Evolutionary conservation across 2,329 filamentous ascomycete species (phyloP), one percentile per base, ranked within the genome.

Genomic region (Aureobasidium zeae): DNA sequence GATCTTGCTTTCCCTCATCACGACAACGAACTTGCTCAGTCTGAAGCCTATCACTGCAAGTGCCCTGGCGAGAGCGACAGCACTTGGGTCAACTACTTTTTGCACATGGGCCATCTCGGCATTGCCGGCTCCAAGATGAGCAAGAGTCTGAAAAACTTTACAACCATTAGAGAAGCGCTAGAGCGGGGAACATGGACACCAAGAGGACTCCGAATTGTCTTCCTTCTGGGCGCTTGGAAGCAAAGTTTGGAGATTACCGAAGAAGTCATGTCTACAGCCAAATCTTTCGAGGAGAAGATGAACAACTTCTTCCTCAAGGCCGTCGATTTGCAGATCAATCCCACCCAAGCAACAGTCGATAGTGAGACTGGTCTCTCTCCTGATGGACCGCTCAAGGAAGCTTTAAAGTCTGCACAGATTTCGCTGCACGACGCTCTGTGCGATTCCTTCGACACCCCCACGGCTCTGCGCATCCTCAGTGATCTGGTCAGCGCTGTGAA

Each of bases 111-210:
- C 0, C 89, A 96, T 60, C 66, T 95, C 35, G 83, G 80, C 5
- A 95, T 96, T 46, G 77, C 82, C 19, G 88, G 89, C 0, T 86
- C 81, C 16, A 96, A 96, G 63, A 96, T 96, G 89, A 89, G 83
- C 46, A 96, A 96, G 63, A 86, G 80, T 12, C 66, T 96, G 46
- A 95, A 96, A 69, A 96, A 95, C 62, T 41, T 95, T 63, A 86
- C 86, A 29, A 94, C 89, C 0, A 94, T 96, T 49, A 76, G 86
- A 21, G 84, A 93, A 60, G 87, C 88, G 0, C 67, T 96, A 6
- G 65, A 68, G 3, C 67, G 70, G 24, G 74, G 74, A 26, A 74
- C 78, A 36, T 94, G 86, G 70, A 91, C 85, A 0, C 72, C 87
- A 1, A 73, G 89, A 48, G 79, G 79, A 44, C 73, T 95, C 66